phyloP scores from a whole-genome alignment of 192 early-diverging fungal genomes.

The Geosiphon pyriformis region DNA sequence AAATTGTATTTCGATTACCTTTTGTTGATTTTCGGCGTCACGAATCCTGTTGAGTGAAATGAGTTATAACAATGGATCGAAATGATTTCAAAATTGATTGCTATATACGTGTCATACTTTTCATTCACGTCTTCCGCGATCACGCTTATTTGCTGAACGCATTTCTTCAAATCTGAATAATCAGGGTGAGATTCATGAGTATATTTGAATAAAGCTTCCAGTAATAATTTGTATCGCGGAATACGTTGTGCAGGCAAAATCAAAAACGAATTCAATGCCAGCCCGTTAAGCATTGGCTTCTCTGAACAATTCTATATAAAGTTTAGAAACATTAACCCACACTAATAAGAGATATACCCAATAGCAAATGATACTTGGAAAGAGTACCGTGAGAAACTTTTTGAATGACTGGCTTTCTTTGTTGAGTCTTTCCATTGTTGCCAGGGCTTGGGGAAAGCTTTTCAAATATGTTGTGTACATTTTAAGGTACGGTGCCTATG shows the following conservation, averaged over 20 bases:
- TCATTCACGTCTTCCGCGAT: constrained; percentile 82
- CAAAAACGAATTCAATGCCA: constrained; percentile 66
- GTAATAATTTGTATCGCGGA: constrained; percentile 81
- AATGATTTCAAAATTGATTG: not conserved
- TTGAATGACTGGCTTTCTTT: constrained; percentile 26
- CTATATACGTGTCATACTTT: constrained; percentile 10
- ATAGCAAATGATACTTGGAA: not conserved
- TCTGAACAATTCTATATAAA: constrained; percentile 13
- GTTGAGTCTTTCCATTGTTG: constrained; percentile 21
- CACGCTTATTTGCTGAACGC: constrained; percentile 55
- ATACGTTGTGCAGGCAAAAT: constrained; percentile 86
- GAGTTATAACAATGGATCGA: not conserved
- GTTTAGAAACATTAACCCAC: not conserved
- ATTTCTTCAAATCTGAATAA: constrained; percentile 52
- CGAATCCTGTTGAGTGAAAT: constrained; percentile 12
- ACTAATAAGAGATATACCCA: not conserved
- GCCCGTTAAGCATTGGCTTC: constrained; percentile 9
- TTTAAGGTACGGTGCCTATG: constrained; percentile 60
- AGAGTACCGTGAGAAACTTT: constrained; percentile 22
- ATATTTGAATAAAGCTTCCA: constrained; percentile 64
- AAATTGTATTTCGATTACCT: constrained; percentile 19
- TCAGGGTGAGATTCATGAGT: constrained; percentile 71
- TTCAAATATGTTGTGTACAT: constrained; percentile 84
- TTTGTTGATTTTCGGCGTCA: constrained; percentile 26
- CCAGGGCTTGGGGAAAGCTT: constrained; percentile 68